Conservation (phyloP, 148 eudicot species). For the Vaccinium darrowii region DNA sequence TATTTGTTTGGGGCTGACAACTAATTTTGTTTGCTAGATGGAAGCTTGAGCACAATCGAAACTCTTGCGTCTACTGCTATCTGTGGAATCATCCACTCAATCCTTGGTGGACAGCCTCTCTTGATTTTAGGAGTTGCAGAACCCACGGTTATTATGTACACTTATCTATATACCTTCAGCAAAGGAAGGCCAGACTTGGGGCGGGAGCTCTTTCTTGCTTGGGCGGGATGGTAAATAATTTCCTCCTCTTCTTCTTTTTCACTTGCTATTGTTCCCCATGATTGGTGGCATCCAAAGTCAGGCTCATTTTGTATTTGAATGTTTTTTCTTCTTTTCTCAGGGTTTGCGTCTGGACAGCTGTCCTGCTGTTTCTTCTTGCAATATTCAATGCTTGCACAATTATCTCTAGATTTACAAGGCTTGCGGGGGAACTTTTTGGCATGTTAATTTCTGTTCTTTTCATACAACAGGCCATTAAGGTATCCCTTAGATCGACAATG, state of each 20-base stretch:
- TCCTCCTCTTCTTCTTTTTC: neutral
- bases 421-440: conserved; percentile 73
- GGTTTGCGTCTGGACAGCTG: conserved; percentile 67
- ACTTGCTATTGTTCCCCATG: neutral
- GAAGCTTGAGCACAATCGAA: conserved; percentile 64
- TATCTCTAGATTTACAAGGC: conserved; percentile 58
- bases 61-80: conserved; percentile 62
- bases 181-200: conserved; percentile 42
- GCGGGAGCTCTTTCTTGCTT: conserved; percentile 50
- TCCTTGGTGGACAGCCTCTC: conserved; percentile 67
- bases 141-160: conserved; percentile 64
- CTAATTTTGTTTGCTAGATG: conserved; percentile 33
- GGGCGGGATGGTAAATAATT: conserved; percentile 59
- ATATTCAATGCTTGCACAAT: conserved; percentile 62
- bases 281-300: neutral
- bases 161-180: conserved; percentile 48
- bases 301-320: neutral
- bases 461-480: conserved; percentile 65
- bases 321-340: conserved; percentile 22
- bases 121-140: conserved; percentile 71
- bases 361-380: conserved; percentile 54
- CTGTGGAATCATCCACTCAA: conserved; percentile 63
- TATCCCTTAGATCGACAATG: neutral
- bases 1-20: conserved; percentile 3
- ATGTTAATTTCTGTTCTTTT: conserved; percentile 65